phyloP scores from a whole-genome alignment of 768 basidiomycete genomes.

The Strobilomyces echinocephalus region DNA sequence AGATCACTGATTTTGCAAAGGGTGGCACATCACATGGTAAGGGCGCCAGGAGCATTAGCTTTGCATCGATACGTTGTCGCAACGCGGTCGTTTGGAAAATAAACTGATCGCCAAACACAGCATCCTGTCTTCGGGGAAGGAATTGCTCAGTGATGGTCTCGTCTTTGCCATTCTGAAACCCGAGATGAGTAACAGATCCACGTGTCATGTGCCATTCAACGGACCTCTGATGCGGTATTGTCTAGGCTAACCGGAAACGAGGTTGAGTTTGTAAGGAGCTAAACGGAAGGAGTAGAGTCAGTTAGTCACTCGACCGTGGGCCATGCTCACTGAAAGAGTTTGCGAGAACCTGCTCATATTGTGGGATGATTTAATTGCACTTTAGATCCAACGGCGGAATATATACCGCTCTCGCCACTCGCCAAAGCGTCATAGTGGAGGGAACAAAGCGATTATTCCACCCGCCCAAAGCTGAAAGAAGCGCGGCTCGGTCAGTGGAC shows the following conservation, averaged over 20 bases:
- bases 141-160: constrained; percentile 25
- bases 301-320: not conserved
- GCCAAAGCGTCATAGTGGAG: constrained; percentile 18
- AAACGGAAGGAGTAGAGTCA: not conserved
- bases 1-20: constrained; percentile 32
- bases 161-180: constrained; percentile 18
- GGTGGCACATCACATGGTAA: constrained; percentile 25
- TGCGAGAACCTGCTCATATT: constrained; percentile 31
- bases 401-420: constrained; percentile 27
- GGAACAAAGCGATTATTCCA: constrained; percentile 21
- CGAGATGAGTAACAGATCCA: not conserved
- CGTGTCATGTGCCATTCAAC: constrained; percentile 5
- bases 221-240: constrained; percentile 14
- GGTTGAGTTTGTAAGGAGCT: constrained; percentile 28
- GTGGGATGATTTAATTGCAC: not conserved
- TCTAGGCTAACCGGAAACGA: constrained; percentile 8
- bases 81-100: constrained; percentile 22
- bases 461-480: not conserved
- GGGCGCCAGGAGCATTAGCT: constrained; percentile 24
- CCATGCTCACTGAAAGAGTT: constrained; percentile 25
- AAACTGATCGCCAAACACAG: constrained; percentile 30
- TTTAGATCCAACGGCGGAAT: constrained; percentile 2
- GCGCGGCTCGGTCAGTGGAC: constrained; percentile 8
- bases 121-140: constrained; percentile 26
- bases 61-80: constrained; percentile 26